These are phyloP conservation scores for Carex littledalei DNA, from an alignment of 176 grass and related monocot species.

Conservation along the genomic window DNA sequence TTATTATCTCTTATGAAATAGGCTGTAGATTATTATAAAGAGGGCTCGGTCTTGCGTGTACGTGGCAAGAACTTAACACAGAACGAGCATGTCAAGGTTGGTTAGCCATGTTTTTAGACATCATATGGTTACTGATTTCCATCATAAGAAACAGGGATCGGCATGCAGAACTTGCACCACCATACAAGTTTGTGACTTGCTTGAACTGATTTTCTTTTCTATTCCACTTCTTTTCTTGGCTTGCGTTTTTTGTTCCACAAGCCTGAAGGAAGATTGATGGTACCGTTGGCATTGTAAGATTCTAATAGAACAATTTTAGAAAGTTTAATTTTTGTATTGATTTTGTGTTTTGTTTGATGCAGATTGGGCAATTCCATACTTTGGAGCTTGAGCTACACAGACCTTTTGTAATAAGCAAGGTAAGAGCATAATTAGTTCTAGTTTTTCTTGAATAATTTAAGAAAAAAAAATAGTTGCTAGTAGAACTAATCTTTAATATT, in stretches of 20 bases:
- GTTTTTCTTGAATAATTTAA: background rate
- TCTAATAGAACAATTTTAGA: background rate
- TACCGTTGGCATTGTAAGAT: background rate
- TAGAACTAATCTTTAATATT: background rate
- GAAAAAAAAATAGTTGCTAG: background rate
- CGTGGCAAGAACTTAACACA: constrained; percentile 87
- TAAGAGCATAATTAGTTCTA: constrained; percentile 14
- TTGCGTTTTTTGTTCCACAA: background rate
- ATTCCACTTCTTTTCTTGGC: too few relatives aligned
- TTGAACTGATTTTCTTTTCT: background rate
- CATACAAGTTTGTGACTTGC: background rate
- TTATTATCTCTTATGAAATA: constrained; percentile 20
- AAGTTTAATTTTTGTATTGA: background rate
- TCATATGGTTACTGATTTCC: background rate
- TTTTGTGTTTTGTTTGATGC: background rate
- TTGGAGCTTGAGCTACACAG: constrained; percentile 81
- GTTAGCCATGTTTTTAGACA: constrained; percentile 1
- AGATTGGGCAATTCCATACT: constrained; percentile 92
- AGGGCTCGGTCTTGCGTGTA: constrained; percentile 66
- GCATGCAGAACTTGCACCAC: background rate
- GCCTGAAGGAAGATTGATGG: background rate
- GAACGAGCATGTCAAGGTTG: constrained; percentile 83
- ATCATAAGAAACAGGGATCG: background rate
- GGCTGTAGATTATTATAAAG: constrained; percentile 94
- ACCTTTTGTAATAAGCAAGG: constrained; percentile 76